Conservation (phyloP, 2,329 filamentous ascomycete species). For the Pseudogymnoascus verrucosus region DNA sequence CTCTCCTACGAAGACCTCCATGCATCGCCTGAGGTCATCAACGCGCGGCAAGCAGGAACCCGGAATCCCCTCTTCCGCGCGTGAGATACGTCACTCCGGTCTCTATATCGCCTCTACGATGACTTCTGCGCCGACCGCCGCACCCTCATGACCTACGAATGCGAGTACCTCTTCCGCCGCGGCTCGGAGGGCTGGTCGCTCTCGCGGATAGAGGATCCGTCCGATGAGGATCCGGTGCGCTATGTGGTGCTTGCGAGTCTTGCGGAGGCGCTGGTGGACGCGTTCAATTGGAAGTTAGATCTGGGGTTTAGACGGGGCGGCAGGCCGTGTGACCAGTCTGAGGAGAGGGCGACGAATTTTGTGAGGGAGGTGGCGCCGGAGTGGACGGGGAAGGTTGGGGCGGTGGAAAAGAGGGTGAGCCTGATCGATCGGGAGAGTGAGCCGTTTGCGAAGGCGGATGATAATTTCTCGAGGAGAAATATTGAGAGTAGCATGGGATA, state of each 20-base stretch:
- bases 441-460: background rate
- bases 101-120: conserved; percentile 26
- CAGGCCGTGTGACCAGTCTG: background rate
- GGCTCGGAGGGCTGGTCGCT: conserved; percentile 18
- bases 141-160: background rate
- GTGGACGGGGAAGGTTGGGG: background rate
- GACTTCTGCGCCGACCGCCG: background rate
- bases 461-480: background rate
- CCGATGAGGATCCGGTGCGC: conserved; percentile 22
- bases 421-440: background rate
- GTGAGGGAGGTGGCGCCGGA: background rate
- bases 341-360: background rate
- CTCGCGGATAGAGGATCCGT: conserved; percentile 21
- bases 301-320: background rate
- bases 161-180: conserved; percentile 25
- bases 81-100: conserved; percentile 25
- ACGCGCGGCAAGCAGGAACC: conserved; percentile 9
- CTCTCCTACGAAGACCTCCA: background rate
- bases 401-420: background rate
- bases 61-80: conserved; percentile 24
- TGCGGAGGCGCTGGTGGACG: conserved; percentile 20
- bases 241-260: conserved; percentile 25
- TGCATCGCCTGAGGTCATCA: background rate
- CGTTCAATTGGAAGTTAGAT: conserved; percentile 20
- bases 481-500: background rate